Conservation (phyloP, 305 asterid species). For the Fraxinus greggii region DNA sequence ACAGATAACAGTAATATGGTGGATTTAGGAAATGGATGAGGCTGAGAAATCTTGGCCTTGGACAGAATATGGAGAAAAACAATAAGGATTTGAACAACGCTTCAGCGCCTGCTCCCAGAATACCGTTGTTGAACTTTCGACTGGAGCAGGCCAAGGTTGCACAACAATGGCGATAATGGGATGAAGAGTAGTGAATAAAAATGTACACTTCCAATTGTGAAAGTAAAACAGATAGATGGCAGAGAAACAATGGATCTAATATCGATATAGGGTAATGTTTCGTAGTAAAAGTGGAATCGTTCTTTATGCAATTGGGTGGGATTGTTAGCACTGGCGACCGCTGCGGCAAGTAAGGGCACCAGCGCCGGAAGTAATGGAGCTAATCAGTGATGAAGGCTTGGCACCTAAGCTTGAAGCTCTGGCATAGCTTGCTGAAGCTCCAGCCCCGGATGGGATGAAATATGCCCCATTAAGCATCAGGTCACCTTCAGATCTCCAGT, state of each 20-base stretch:
- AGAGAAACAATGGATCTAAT: conserved; percentile 30
- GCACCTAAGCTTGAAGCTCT: conserved; percentile 92
- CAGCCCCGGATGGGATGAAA: conserved; percentile 88
- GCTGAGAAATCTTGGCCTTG: conserved; percentile 13
- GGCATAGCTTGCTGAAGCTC: conserved; percentile 82
- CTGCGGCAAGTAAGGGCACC: conserved; percentile 75
- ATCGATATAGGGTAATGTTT: conserved; percentile 18
- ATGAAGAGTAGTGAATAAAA: conserved; percentile 31
- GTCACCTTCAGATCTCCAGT: conserved; percentile 96
- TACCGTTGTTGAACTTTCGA: conserved; percentile 27
- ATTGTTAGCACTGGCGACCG: conserved; percentile 52
- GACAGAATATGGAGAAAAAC: not conserved
- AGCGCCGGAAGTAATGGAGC: conserved; percentile 63
- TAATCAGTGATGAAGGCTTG: conserved; percentile 75
- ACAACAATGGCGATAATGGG: conserved; percentile 33
- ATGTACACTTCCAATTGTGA: conserved; percentile 36
- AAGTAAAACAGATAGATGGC: conserved; percentile 20
- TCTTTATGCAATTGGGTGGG: not conserved
- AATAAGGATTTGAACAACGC: conserved; percentile 50
- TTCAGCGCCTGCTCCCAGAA: conserved; percentile 49
- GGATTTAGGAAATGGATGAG: conserved; percentile 27
- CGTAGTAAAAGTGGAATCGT: not conserved
- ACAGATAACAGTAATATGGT: conserved; percentile 3
- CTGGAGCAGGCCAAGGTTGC: conserved; percentile 65
- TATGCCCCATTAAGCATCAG: conserved; percentile 90